Base-by-base conservation (phyloP, 768 basidiomycete species). In the Amanita fuliginea region DNA sequence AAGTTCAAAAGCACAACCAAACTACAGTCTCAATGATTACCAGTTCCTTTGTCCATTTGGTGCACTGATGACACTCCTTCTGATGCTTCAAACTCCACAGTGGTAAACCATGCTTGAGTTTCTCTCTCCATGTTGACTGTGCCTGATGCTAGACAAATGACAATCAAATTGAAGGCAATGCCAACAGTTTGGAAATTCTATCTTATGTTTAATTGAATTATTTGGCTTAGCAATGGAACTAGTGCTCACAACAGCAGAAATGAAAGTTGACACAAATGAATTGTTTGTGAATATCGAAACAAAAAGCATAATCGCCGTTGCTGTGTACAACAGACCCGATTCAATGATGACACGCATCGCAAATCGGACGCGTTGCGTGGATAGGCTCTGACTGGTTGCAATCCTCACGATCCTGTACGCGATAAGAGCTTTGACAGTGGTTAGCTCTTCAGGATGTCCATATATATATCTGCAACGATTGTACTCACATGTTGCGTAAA, bases 401-500 rank as follows among this genome's bases (percentile, higher is more conserved):
- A 49, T 40, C 19, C 18, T 42, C 6, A 24, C 18, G 6, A 49
- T 49, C 21, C 16, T 49, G 26, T 49, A 42, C 13, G 32, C 32
- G 16, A 49, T 43, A 18, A 49, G 11, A 14, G 30, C 48, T 43
- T 16, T 6, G 10, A 34, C 26, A n/a, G n/a, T n/a, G 2, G 30
- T 46, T 13, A 7, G 41, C 33, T n/a, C 19, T 47, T 43, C 3
- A 21, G 1, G n/a, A 9, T 7, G 10, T 19, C 44, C 19, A 36
- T 13, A 8, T 9, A 33, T 10, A 2, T 16, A n/a, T 8, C 5
- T 1, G 16, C n/a, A n/a, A n/a, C n/a, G n/a, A n/a, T n/a, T n/a
- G n/a, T n/a, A 51, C 56, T 51, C 45, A 56, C 58, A 49, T n/a
- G 58, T 59, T 26, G 56, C 52, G 41, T 55, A 59, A 6, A 59